phyloP scores from a whole-genome alignment of 805 yeast species.

The Naumovozyma dairenensis region DNA sequence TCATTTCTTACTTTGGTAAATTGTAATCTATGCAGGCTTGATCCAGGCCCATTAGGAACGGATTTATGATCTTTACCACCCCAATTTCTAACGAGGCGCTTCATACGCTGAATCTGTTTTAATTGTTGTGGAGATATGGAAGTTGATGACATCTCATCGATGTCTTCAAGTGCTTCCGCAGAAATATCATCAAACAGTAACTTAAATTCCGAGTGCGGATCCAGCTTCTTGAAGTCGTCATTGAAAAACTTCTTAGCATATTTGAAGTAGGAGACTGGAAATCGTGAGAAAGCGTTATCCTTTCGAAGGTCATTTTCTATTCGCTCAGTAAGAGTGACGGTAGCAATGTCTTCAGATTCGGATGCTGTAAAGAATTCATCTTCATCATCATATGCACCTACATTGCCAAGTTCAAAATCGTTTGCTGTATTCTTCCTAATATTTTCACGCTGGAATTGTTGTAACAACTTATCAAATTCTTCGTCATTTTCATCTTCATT shows the following conservation, averaged over 20 bases:
- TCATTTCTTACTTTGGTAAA: conserved; percentile 69
- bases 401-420: conserved; percentile 23
- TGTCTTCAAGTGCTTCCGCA: conserved; percentile 59
- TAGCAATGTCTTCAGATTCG: conserved; percentile 13
- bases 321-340: conserved; percentile 15
- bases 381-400: conserved; percentile 30
- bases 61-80: conserved; percentile 66
- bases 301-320: conserved; percentile 28
- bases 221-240: conserved; percentile 37
- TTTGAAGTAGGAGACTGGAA: conserved; percentile 10
- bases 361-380: conserved; percentile 36
- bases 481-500: conserved; percentile 37
- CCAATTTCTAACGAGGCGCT: conserved; percentile 65
- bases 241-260: conserved; percentile 15
- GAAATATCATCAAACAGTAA: conserved; percentile 64
- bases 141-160: conserved; percentile 62
- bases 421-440: conserved; percentile 17
- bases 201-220: conserved; percentile 68
- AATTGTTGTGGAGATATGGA: conserved; percentile 60
- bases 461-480: conserved; percentile 47
- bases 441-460: conserved; percentile 31
- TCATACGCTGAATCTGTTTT: conserved; percentile 45
- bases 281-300: conserved; percentile 21
- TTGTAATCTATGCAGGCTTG: conserved; percentile 50
- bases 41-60: conserved; percentile 51